phyloP scores from a whole-genome alignment of 352 stramenopile genomes.

The Blastocystis sp. region DNA sequence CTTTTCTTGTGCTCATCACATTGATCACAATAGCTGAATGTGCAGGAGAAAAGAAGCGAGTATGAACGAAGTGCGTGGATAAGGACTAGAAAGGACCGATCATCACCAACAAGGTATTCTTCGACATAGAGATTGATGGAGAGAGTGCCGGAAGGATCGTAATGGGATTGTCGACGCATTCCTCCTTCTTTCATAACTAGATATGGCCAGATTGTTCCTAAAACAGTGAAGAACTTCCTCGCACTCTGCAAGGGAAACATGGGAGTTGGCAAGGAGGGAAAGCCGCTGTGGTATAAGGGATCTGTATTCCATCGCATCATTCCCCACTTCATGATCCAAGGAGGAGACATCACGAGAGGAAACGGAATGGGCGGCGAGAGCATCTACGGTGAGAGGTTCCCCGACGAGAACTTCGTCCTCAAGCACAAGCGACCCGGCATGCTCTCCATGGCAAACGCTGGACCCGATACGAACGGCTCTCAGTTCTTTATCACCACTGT shows the following conservation, averaged over 20 bases:
- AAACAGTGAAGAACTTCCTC: conserved; percentile 76
- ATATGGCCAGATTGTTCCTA: conserved; percentile 72
- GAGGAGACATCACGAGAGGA: conserved; percentile 87
- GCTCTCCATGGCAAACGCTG: conserved; percentile 85
- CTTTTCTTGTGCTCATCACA: background rate
- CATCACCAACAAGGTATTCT: conserved; percentile 84
- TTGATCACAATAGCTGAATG: background rate
- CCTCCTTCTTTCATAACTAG: background rate
- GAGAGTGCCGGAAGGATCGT: conserved; percentile 84
- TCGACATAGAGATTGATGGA: conserved; percentile 92
- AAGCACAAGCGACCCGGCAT: conserved; percentile 81
- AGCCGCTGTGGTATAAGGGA: conserved; percentile 95
- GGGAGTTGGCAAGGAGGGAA: conserved; percentile 83
- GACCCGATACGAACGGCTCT: conserved; percentile 87
- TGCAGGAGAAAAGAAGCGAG: conserved; percentile 81
- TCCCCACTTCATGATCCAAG: conserved; percentile 98
- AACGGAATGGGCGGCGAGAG: conserved; percentile 84
- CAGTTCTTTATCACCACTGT: conserved; percentile 96
- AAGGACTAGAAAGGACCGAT: conserved; percentile 41
- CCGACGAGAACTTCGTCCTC: conserved; percentile 77
- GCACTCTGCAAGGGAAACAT: conserved; percentile 93
- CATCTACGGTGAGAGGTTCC: conserved; percentile 81
- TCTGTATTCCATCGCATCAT: conserved; percentile 98
- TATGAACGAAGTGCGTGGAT: background rate
- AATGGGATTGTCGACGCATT: conserved; percentile 89